Base-by-base conservation (phyloP, 371 early-diverging fungal genomes). In the Lichtheimia hyalospora region DNA sequence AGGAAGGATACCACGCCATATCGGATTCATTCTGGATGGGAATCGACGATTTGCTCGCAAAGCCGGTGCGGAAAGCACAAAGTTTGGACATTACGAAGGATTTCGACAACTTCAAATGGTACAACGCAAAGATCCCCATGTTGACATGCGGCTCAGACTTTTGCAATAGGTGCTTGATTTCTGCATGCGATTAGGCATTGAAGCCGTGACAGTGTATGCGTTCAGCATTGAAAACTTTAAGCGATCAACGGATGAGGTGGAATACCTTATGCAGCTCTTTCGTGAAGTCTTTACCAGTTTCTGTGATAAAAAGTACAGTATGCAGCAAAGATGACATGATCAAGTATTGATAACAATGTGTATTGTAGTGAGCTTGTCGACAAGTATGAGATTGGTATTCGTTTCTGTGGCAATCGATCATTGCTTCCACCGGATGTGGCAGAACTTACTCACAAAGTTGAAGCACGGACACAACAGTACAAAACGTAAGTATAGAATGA, bases 21-120 rank as follows among this genome's bases (percentile, higher is more conserved):
- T 98, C 10, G 99, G 92, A 1, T 96, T 99, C 70, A 94, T 99
- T 55, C 92, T 98, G 87, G 99, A 99, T 72, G 99, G 99, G 8
- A 99, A 99, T 82, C 81, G 99, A 59, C 87, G 99, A 40, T 99
- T 84, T 72, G 96, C 92, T 24, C 83, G 82, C 61, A 84, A 83
- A 48, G 63, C 67, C 6, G 81, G 89, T 20, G 79, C 82, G 13
- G 46, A 52, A 12, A 68, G 68, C 2, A 75, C 76, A 12, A 60
- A 68, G 42, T 74, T 70, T 55, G 99, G 98, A 14, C 98, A 98
- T 70, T 76, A 85, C 34, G 82, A 83, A 49, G 99, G 98, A 13
- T 96, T 91, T 67, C 73, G 82, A 23, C 84, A 84, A 60, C 74
- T 96, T 24, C 85, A 91, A 74, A 73, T 89, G 74, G 83, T 90